Conservation (phyloP, 2,329 filamentous ascomycete genomes). For the Xylaria sp. region DNA sequence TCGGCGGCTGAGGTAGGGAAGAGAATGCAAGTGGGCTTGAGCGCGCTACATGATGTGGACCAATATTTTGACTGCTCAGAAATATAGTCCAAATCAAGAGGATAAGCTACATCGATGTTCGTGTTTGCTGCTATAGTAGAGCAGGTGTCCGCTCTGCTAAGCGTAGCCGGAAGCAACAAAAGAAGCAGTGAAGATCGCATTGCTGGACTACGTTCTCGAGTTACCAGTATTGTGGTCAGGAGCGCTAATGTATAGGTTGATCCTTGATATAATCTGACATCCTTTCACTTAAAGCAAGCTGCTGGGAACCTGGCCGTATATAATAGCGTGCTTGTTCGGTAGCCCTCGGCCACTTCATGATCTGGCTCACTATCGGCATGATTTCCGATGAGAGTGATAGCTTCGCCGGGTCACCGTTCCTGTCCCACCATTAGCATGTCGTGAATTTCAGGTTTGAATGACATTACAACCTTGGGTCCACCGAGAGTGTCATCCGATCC, state of each 20-base stretch:
- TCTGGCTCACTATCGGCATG: slow-evolving; percentile 4
- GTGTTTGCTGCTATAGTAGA: slow-evolving; percentile 50
- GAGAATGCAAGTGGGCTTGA: slow-evolving; percentile 59
- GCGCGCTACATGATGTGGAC: slow-evolving; percentile 57
- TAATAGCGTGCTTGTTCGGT: slow-evolving; percentile 12
- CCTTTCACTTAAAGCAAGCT: not conserved
- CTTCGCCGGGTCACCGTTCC: not conserved
- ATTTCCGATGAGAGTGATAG: not conserved
- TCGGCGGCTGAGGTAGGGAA: slow-evolving; percentile 62
- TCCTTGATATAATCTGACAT: not conserved
- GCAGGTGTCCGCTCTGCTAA: slow-evolving; percentile 52
- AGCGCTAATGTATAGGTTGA: not conserved
- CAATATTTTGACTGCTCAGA: slow-evolving; percentile 57
- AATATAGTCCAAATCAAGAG: slow-evolving; percentile 51
- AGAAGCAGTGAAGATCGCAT: slow-evolving; percentile 32
- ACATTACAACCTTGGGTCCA: slow-evolving; percentile 15
- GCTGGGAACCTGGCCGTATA: slow-evolving; percentile 6
- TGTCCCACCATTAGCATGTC: slow-evolving; percentile 2
- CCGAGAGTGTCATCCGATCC: slow-evolving; percentile 8
- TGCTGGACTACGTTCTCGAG: slow-evolving; percentile 17
- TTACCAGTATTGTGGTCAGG: slow-evolving; percentile 36
- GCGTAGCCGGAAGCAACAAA: slow-evolving; percentile 36
- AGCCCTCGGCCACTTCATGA: not conserved
- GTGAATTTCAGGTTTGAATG: slow-evolving; percentile 10
- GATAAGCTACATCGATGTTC: slow-evolving; percentile 52